These are phyloP conservation scores for Diaporthe eres DNA, from an alignment of 2,329 filamentous ascomycete genomes.

Conservation along the genomic window DNA sequence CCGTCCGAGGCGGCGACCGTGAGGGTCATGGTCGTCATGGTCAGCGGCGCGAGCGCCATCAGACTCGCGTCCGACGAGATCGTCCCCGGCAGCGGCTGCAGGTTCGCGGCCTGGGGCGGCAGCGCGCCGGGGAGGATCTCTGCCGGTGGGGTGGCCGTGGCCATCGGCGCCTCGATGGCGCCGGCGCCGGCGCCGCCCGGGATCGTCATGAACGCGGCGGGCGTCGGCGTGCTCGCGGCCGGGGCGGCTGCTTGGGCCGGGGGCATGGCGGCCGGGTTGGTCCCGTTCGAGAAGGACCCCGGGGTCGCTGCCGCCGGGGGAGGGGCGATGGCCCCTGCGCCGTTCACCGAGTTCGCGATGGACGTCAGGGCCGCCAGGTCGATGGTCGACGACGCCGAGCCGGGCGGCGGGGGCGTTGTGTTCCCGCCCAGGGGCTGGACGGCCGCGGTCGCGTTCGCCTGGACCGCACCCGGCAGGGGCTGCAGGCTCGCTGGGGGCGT, in stretches of 20 bases:
- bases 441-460: constrained; percentile 21
- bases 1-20: constrained; percentile 9
- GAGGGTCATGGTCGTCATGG: constrained; percentile 32
- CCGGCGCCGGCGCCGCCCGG: not conserved
- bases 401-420: not conserved
- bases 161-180: not conserved
- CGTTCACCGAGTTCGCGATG: constrained; percentile 15
- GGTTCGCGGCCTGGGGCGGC: constrained; percentile 6
- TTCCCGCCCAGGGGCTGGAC: constrained; percentile 3
- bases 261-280: not conserved
- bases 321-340: not conserved
- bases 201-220: constrained; percentile 26
- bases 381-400: constrained; percentile 3
- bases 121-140: not conserved
- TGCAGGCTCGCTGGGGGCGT: constrained; percentile 21
- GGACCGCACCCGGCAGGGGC: not conserved
- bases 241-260: not conserved
- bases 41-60: constrained; percentile 31
- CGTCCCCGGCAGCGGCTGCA: constrained; percentile 30
- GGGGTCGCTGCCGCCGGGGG: not conserved
- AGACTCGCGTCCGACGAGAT: constrained; percentile 27
- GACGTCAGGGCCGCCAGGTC: constrained; percentile 20
- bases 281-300: not conserved
- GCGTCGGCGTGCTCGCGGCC: not conserved
- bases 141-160: not conserved